Evolutionary conservation across 225 moss, liverwort and hornwort genomes (phyloP).

Genomic region (Pseudisothecium myosuroides): DNA sequence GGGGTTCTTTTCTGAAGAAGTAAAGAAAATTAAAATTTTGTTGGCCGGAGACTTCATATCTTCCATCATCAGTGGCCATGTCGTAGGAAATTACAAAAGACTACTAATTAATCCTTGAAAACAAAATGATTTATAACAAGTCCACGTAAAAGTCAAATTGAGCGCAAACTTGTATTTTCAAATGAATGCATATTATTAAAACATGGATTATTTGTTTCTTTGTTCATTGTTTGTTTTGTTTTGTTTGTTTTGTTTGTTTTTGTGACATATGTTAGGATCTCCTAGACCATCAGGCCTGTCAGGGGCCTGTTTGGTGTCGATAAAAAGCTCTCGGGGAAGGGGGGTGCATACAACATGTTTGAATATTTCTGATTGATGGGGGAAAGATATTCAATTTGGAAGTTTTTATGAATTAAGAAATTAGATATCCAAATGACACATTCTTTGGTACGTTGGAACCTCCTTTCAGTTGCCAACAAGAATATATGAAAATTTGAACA

Average conservation of each 20-base stretch:
- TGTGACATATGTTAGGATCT: not conserved
- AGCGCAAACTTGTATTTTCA: not conserved
- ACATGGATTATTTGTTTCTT: too few relatives aligned
- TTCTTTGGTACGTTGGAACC: too few relatives aligned
- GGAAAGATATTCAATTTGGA: not conserved
- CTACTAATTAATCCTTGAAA: not conserved
- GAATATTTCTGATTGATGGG: accelerated
- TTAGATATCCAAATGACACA: too few relatives aligned
- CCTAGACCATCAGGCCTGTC: accelerated
- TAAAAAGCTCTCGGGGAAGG: accelerated
- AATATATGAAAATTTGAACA: too few relatives aligned
- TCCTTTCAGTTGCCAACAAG: too few relatives aligned
- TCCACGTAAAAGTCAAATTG: not conserved
- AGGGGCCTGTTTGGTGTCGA: accelerated
- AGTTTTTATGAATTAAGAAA: not conserved
- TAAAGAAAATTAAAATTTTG: not conserved
- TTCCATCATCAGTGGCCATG: accelerated
- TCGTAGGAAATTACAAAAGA: too few relatives aligned
- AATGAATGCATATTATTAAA: not conserved
- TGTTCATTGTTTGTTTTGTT: not conserved
- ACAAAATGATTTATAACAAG: not conserved
- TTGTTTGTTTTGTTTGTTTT: too few relatives aligned
- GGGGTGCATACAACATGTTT: not conserved
- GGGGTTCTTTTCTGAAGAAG: too few relatives aligned
- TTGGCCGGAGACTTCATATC: not conserved